phyloP scores from a whole-genome alignment of 371 early-diverging fungal genomes.

The Nosema muscidifuracis region DNA sequence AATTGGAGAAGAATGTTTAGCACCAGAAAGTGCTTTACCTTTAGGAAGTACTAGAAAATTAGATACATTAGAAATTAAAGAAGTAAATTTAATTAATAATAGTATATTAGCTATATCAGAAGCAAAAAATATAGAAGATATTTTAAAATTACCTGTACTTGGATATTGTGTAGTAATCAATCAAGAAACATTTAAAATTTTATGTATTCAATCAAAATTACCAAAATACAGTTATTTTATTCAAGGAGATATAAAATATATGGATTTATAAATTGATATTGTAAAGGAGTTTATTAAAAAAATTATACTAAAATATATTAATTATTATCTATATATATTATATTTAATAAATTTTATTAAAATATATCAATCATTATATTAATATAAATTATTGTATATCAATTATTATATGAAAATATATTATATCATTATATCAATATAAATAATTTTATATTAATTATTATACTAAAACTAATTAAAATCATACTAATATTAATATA shows the following conservation, averaged over 20 bases:
- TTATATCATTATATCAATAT: too few relatives aligned
- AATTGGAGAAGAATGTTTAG: slow-evolving; percentile 59
- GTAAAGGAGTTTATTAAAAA: too few relatives aligned
- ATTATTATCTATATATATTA: too few relatives aligned
- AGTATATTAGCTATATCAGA: slow-evolving; percentile 60
- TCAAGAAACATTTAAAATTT: slow-evolving; percentile 46
- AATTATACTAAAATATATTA: too few relatives aligned
- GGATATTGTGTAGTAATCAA: slow-evolving; percentile 59
- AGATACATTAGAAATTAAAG: slow-evolving; percentile 36
- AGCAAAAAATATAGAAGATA: slow-evolving; percentile 53
- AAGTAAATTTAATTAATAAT: slow-evolving; percentile 39
- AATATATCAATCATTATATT: too few relatives aligned
- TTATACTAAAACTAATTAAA: neutral
- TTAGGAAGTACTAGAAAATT: slow-evolving; percentile 58
- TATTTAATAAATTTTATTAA: too few relatives aligned
- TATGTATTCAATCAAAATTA: slow-evolving; percentile 56
- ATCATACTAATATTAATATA: neutral
- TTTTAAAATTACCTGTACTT: slow-evolving; percentile 51
- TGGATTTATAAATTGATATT: slow-evolving; percentile 38
- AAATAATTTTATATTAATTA: neutral
- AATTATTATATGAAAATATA: too few relatives aligned
- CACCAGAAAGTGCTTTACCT: slow-evolving; percentile 62
- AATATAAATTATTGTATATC: too few relatives aligned
- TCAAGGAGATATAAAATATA: slow-evolving; percentile 55
- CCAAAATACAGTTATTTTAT: slow-evolving; percentile 53